Evolutionary conservation across 2,329 filamentous ascomycete genomes (phyloP), one percentile per base, ranked within the genome.

Genomic region (Rhinocladiella mackenziei): DNA sequence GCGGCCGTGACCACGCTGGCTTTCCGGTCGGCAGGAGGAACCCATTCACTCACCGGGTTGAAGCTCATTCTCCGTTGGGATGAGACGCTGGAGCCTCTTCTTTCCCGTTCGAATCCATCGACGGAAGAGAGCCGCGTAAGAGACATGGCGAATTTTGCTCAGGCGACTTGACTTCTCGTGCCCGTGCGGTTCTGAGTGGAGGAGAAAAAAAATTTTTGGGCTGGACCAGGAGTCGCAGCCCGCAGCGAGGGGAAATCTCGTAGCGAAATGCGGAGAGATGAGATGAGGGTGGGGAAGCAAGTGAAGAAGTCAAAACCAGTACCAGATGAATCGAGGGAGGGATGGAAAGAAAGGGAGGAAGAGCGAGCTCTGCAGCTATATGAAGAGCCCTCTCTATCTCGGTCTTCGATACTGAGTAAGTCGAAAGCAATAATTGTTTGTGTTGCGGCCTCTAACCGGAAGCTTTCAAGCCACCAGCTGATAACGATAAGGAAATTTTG

Each of bases 21-120:
- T 51, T 43, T 59, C 15, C 56, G 60, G 22, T 65, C 62, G 4
- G 48, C 50, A 7, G 53, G 56, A 40, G 66, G 61, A 29, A 52
- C 61, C 65, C 63, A 66, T n/a, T 61, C 65, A 14, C 60, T 59
- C 51, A 67, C 64, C 0, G 67, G 66, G 46, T 67, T 69, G 56
- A 70, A 71, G 55, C 61, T 69, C 38, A 69, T 54, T 43, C 65
- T 65, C 37, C 22, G 56, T 41, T 18, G 64, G 57, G 14, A 62
- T 58, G 20, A 65, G 53, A 36, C 65, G 57, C 31, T 63, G 53
- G 41, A 62, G 55, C 17, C 60, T 60, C 30, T 58, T 54, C 31
- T 41, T 42, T 49, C 51, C 18, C 62, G 62, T 30, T 68, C 66
- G 62, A 67, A 69, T 31, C 65, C 65, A 53, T 70, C 67, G n/a